These are phyloP conservation scores for Verbascum thapsus DNA, from an alignment of 257 asterid species.

Conservation along the genomic window DNA sequence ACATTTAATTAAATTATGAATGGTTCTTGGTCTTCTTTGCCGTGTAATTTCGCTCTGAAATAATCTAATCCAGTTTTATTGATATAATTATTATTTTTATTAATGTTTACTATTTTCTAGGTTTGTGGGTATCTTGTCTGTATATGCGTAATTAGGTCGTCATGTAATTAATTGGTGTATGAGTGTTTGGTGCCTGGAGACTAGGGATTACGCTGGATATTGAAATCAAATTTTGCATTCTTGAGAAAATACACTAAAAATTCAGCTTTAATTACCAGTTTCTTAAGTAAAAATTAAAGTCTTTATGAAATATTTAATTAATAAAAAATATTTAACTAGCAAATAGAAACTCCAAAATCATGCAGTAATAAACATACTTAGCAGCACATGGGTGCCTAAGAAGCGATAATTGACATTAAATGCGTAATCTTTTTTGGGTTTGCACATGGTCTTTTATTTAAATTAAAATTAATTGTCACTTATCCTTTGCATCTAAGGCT, in stretches of 20 bases:
- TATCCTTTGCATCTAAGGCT: slow-evolving; percentile 19
- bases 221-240: slow-evolving; percentile 18
- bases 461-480: slow-evolving; percentile 20
- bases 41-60: too few relatives aligned
- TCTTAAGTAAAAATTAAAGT: too few relatives aligned
- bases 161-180: too few relatives aligned
- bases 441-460: neutral
- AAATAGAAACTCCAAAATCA: slow-evolving; percentile 1
- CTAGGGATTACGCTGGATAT: too few relatives aligned
- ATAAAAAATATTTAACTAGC: too few relatives aligned
- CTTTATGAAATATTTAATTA: too few relatives aligned
- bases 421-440: slow-evolving; percentile 34
- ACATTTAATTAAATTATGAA: slow-evolving; percentile 17
- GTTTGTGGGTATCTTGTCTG: slow-evolving; percentile 27
- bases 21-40: slow-evolving; percentile 21
- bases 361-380: too few relatives aligned
- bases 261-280: too few relatives aligned
- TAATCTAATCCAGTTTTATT: too few relatives aligned
- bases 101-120: too few relatives aligned
- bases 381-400: slow-evolving; percentile 26
- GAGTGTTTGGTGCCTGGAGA: slow-evolving; percentile 18
- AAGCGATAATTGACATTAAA: slow-evolving; percentile 24
- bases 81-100: too few relatives aligned
- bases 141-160: slow-evolving; percentile 17
- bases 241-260: too few relatives aligned